Evolutionary conservation across 2,329 filamentous ascomycete genomes (phyloP).

Genomic region (Trichothecium sympodiale): DNA sequence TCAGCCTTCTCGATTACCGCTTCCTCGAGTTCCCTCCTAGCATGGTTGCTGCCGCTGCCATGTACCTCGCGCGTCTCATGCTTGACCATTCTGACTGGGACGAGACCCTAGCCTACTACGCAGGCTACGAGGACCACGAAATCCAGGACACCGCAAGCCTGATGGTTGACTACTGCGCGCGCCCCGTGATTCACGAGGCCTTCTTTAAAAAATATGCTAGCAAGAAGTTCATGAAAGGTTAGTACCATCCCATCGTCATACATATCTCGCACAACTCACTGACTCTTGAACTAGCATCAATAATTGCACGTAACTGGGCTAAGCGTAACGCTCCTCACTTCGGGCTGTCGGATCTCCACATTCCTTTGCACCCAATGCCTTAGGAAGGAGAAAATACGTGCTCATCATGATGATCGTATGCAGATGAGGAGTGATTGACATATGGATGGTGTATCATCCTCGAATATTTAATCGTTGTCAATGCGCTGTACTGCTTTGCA

Average conservation of each 20-base stretch:
- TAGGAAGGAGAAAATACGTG: neutral
- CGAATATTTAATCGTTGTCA: slow-evolving; percentile 11
- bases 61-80: slow-evolving; percentile 88
- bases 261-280: slow-evolving; percentile 5
- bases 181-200: slow-evolving; percentile 84
- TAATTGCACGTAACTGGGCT: slow-evolving; percentile 85
- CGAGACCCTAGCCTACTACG: slow-evolving; percentile 75
- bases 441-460: slow-evolving; percentile 19
- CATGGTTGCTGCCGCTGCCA: slow-evolving; percentile 81
- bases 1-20: slow-evolving; percentile 86
- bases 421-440: slow-evolving; percentile 9
- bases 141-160: slow-evolving; percentile 84
- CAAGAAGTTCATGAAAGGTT: slow-evolving; percentile 99
- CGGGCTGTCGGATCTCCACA: slow-evolving; percentile 37
- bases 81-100: slow-evolving; percentile 90
- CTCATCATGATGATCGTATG: slow-evolving; percentile 14
- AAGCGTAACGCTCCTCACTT: slow-evolving; percentile 61
- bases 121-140: slow-evolving; percentile 86
- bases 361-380: slow-evolving; percentile 36
- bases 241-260: slow-evolving; percentile 15
- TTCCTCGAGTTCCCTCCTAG: slow-evolving; percentile 87
- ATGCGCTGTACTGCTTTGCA: too few species aligned
- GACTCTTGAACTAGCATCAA: slow-evolving; percentile 53
- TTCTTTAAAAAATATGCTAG: slow-evolving; percentile 99
- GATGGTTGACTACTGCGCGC: slow-evolving; percentile 93